phyloP scores from a whole-genome alignment of 164 flowering plant species.

The Aristolochia contorta region DNA sequence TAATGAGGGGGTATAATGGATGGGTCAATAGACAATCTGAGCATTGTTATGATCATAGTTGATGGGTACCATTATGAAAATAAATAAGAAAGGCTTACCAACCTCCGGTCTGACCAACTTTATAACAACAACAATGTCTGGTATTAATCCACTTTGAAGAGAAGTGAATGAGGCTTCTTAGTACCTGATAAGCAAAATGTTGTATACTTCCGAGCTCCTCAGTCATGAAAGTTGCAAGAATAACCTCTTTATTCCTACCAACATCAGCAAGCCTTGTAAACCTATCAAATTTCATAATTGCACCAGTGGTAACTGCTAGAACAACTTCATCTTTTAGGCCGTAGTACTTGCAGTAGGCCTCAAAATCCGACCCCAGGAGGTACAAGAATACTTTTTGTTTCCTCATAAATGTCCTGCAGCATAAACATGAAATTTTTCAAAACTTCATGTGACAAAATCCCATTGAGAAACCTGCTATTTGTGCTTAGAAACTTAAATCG shows the following conservation, averaged over 20 bases:
- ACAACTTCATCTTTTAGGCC: constrained; percentile 70
- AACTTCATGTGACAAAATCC: no score
- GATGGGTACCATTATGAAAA: constrained; percentile 47
- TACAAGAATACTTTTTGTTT: constrained; percentile 91
- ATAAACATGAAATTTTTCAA: constrained; percentile 1
- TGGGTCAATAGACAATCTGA: no score
- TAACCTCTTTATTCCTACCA: constrained; percentile 90
- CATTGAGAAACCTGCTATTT: no score
- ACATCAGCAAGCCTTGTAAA: constrained; percentile 94
- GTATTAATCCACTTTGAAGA: background rate
- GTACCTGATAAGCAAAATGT: constrained; percentile 56
- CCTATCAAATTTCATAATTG: constrained; percentile 96
- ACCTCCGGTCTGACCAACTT: no score
- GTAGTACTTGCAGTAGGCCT: constrained; percentile 93
- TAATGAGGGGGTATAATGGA: no score
- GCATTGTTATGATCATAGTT: no score
- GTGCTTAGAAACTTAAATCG: background rate
- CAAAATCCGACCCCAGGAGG: constrained; percentile 99
- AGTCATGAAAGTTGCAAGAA: constrained; percentile 80
- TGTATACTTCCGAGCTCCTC: constrained; percentile 84
- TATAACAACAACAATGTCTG: no score
- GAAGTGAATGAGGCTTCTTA: no score
- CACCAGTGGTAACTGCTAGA: constrained; percentile 88
- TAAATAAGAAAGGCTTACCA: background rate
- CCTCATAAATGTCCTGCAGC: constrained; percentile 94